Conservation (phyloP, 306 rosid species). For the Prunus mira region DNA sequence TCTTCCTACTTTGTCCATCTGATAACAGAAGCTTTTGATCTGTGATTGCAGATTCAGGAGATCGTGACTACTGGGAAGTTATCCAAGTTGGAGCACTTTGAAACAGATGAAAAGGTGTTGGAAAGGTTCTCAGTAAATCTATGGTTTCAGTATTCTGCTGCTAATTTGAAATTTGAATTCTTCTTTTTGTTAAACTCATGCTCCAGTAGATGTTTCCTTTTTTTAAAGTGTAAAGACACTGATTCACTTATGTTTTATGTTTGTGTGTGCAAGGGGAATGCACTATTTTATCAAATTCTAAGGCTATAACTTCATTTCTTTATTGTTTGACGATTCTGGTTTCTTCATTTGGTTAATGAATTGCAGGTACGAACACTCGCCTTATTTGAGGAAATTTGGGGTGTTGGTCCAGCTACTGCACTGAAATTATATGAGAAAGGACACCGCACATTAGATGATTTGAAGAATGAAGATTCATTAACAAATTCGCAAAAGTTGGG, state of each 20-base stretch:
- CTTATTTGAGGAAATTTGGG: slow-evolving; percentile 96
- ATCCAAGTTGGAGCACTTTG: slow-evolving; percentile 84
- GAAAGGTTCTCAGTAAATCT: slow-evolving; percentile 19
- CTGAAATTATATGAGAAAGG: slow-evolving; percentile 85
- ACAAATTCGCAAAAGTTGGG: slow-evolving; percentile 82
- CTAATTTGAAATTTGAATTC: neutral
- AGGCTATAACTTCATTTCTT: neutral
- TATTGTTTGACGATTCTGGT: neutral
- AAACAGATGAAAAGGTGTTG: slow-evolving; percentile 85
- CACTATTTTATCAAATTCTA: neutral
- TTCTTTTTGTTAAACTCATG: neutral
- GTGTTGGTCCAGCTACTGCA: slow-evolving; percentile 92
- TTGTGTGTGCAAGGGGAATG: neutral
- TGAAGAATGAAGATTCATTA: slow-evolving; percentile 63
- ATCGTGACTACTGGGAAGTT: slow-evolving; percentile 82
- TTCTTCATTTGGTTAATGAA: slow-evolving; percentile 16
- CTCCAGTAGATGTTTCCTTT: neutral
- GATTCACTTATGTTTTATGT: neutral
- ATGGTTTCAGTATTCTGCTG: neutral
- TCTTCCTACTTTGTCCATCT: slow-evolving; percentile 9
- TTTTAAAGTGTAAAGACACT: neutral
- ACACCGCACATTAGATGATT: slow-evolving; percentile 68
- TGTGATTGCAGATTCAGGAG: slow-evolving; percentile 81
- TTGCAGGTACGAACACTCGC: slow-evolving; percentile 70
- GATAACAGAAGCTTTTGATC: slow-evolving; percentile 23